These are phyloP conservation scores for Calycina herbarum DNA, from an alignment of 2,329 filamentous ascomycete species.

Conservation along the genomic window DNA sequence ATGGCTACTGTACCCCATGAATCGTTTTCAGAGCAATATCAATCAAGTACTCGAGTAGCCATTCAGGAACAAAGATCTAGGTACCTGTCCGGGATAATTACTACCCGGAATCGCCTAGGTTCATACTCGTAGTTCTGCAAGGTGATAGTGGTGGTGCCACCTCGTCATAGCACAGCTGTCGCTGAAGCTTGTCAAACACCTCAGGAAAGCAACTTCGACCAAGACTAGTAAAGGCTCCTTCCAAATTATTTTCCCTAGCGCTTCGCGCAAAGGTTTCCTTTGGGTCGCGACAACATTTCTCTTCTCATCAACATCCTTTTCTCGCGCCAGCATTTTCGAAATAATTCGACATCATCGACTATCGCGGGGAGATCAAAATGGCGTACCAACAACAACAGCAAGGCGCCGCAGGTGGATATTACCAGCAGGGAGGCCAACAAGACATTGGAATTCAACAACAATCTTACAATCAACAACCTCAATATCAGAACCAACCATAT, in stretches of 20 bases:
- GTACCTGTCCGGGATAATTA: not conserved
- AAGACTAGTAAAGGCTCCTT: not conserved
- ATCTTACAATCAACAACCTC: conserved; percentile 11
- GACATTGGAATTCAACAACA: conserved; percentile 20
- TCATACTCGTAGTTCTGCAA: not conserved
- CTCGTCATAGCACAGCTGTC: not conserved
- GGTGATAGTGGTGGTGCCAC: conserved; percentile 4
- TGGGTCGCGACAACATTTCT: not conserved
- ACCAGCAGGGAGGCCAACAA: conserved; percentile 23
- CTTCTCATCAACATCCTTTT: not conserved
- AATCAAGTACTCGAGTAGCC: not conserved
- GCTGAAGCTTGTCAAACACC: not conserved
- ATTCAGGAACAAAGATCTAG: not conserved
- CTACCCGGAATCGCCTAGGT: not conserved
- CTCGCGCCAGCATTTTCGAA: conserved; percentile 1
- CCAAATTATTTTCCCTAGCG: not conserved
- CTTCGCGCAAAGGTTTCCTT: not conserved
- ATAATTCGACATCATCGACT: not conserved
- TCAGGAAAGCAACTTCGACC: not conserved
- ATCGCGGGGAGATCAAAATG: conserved; percentile 20
- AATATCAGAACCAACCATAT: conserved; percentile 17
- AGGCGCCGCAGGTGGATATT: conserved; percentile 31
- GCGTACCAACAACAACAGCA: conserved; percentile 28
- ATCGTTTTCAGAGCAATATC: not conserved
- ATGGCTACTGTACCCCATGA: not conserved